A percentile compares a stretch with the other conserved stretches of the same genome.
Evolutionary conservation across 2,329 filamentous ascomycete genomes (phyloP).

Genomic region (Penicillium sp.): DNA sequence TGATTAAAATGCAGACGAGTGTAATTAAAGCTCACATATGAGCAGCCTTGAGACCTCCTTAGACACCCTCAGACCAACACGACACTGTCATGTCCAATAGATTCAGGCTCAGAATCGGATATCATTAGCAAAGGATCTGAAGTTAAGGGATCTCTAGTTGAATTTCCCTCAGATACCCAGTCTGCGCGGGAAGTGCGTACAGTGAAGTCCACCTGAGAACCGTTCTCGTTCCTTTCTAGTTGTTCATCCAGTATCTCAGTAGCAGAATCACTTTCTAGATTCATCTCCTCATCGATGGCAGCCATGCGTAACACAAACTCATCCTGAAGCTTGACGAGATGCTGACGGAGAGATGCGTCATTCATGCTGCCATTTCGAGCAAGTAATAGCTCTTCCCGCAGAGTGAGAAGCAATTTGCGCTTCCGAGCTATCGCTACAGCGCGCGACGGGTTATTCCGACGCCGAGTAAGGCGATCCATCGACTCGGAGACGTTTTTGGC

Average conservation of each 20-base stretch:
- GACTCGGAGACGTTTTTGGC: constrained; percentile 69
- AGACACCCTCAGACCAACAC: constrained; percentile 10
- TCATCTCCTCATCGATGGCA: constrained; percentile 57
- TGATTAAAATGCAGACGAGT: background rate
- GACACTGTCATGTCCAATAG: constrained; percentile 14
- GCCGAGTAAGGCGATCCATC: constrained; percentile 62
- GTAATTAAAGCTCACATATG: background rate
- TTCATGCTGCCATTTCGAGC: constrained; percentile 68
- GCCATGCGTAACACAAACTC: constrained; percentile 77
- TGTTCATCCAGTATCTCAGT: constrained; percentile 14
- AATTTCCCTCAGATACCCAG: background rate
- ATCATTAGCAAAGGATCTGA: constrained; percentile 12
- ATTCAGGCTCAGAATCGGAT: constrained; percentile 5
- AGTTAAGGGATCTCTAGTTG: background rate
- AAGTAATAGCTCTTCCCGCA: constrained; percentile 73
- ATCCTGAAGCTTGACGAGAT: constrained; percentile 69
- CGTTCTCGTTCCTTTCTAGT: background rate
- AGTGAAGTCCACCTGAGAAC: background rate
- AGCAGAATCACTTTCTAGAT: constrained; percentile 22
- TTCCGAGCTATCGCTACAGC: constrained; percentile 64
- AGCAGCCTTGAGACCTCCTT: background rate
- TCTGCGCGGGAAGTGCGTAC: background rate
- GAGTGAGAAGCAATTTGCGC: constrained; percentile 71
- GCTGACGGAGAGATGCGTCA: constrained; percentile 63
- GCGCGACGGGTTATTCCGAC: constrained; percentile 62